phyloP scores from a whole-genome alignment of 1,139 yeast genomes.

The Debaryomycetaceae sp. region DNA sequence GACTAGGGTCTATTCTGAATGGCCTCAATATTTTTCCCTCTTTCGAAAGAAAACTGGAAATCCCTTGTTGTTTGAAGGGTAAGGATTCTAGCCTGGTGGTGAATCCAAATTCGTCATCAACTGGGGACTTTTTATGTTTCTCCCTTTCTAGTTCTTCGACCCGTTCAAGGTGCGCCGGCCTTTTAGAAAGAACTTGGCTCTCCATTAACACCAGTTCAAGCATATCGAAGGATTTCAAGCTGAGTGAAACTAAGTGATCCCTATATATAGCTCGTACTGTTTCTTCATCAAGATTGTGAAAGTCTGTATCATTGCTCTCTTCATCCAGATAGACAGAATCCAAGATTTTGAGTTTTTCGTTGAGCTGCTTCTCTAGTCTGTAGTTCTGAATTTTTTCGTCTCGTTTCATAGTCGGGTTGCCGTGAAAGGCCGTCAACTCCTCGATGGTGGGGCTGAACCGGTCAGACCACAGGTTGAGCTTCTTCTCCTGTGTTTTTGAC shows the following conservation, averaged over 20 bases:
- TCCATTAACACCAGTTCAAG: slow-evolving; percentile 60
- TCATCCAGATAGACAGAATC: slow-evolving; percentile 26
- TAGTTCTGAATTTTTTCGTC: slow-evolving; percentile 71
- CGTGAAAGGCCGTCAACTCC: slow-evolving; percentile 20
- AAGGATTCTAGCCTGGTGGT: slow-evolving; percentile 53
- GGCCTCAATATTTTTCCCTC: slow-evolving; percentile 82
- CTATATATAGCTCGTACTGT: slow-evolving; percentile 48
- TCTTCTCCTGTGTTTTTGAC: slow-evolving; percentile 32
- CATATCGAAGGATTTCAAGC: slow-evolving; percentile 50
- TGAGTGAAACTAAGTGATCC: slow-evolving; percentile 51
- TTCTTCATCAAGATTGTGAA: slow-evolving; percentile 56
- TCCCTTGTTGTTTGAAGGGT: slow-evolving; percentile 20
- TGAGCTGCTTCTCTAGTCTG: slow-evolving; percentile 56
- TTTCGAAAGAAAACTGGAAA: slow-evolving; percentile 47
- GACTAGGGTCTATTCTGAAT: slow-evolving; percentile 66
- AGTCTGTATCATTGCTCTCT: slow-evolving; percentile 24
- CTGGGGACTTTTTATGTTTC: slow-evolving; percentile 13
- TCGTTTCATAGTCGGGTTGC: slow-evolving; percentile 54
- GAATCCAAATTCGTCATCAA: slow-evolving; percentile 33
- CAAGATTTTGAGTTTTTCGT: slow-evolving; percentile 35
- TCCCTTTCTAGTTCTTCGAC: neutral
- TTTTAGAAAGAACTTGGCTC: slow-evolving; percentile 45
- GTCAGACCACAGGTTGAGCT: slow-evolving; percentile 37
- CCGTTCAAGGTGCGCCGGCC: slow-evolving; percentile 23
- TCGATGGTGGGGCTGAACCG: slow-evolving; percentile 40